These are phyloP conservation scores for Luzula sylvatica DNA, from an alignment of 176 grass and related monocot genomes.

Conservation along the genomic window DNA sequence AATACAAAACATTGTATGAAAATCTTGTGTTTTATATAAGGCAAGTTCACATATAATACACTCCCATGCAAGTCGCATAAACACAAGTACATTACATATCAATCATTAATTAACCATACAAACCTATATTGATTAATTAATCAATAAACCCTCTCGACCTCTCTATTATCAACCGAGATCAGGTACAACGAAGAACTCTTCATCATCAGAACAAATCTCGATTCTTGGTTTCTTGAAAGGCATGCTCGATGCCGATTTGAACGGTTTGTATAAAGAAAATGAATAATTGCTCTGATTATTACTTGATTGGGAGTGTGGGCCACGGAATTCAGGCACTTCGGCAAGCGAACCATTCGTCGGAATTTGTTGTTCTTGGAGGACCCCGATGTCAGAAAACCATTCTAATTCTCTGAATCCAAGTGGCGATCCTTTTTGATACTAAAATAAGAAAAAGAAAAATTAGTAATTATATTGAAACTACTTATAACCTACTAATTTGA, in stretches of 20 bases:
- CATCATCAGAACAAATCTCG: constrained; percentile 59
- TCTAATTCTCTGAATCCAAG: constrained; percentile 67
- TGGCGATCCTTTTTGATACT: constrained; percentile 51
- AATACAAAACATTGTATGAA: too few species aligned
- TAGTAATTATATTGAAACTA: too few species aligned
- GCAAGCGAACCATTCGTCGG: constrained; percentile 32
- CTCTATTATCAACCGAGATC: constrained; percentile 55
- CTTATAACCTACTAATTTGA: too few species aligned
- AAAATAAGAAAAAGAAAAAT: background rate
- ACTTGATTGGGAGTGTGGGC: constrained; percentile 15
- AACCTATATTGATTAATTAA: too few species aligned
- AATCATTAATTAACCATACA: too few species aligned
- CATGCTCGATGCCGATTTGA: constrained; percentile 26
- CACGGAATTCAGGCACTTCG: constrained; percentile 63
- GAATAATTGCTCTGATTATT: constrained; percentile 4
- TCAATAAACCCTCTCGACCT: too few species aligned
- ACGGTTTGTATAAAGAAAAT: constrained; percentile 17
- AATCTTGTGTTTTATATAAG: too few species aligned
- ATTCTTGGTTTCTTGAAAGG: constrained; percentile 61
- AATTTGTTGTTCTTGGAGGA: constrained; percentile 40
- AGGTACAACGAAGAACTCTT: constrained; percentile 74
- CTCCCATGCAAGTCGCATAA: too few species aligned
- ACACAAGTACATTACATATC: too few species aligned
- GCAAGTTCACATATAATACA: constrained; percentile 10
- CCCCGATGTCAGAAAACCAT: constrained; percentile 69